Evolutionary conservation across 345 rosid species (phyloP).

Genomic region (Leavenworthia alabamica): DNA sequence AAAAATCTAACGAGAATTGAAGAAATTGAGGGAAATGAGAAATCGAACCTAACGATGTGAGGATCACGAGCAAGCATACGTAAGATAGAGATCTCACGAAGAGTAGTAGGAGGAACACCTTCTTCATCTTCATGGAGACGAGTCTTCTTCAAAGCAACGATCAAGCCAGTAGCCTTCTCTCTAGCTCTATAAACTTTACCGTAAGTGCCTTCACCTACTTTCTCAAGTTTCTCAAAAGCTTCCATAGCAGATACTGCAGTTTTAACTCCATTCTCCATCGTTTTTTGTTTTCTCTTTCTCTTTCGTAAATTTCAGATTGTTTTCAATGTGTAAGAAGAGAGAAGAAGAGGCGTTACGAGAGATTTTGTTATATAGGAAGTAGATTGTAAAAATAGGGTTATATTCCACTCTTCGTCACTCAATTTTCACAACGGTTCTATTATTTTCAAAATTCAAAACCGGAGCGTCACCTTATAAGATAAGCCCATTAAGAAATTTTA

Average conservation of each 20-base stretch:
- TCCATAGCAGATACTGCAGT: constrained; percentile 61
- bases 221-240: constrained; percentile 91
- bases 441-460: constrained; percentile 16
- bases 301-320: neutral
- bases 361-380: neutral
- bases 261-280: constrained; percentile 37
- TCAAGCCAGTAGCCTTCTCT: constrained; percentile 82
- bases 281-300: neutral
- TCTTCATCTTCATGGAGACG: constrained; percentile 98
- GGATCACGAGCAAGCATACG: constrained; percentile 98
- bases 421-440: constrained; percentile 20
- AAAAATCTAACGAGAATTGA: neutral
- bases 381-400: neutral
- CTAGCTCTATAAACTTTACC: constrained; percentile 93
- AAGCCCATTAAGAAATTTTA: too few species aligned
- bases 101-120: constrained; percentile 98
- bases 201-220: constrained; percentile 97
- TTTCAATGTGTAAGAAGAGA: neutral
- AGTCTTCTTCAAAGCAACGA: constrained; percentile 95
- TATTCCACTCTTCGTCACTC: neutral
- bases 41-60: constrained; percentile 61
- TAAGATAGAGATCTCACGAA: constrained; percentile 94
- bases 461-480: constrained; percentile 9
- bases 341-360: neutral
- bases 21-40: neutral